phyloP scores from a whole-genome alignment of 495 filamentous ascomycete genomes.

The Neurospora hispaniola region DNA sequence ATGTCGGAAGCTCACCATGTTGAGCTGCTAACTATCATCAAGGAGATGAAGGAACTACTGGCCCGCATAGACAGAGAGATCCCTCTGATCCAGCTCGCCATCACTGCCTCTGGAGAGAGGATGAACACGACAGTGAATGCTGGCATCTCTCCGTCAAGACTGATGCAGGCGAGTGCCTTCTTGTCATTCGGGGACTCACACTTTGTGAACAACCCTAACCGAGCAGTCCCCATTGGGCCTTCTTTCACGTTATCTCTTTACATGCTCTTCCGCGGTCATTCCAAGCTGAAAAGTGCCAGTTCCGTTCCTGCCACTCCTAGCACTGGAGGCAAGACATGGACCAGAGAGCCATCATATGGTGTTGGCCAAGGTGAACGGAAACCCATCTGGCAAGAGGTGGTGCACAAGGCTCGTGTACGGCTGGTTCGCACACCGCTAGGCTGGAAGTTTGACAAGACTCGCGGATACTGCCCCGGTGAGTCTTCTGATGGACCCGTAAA shows the following conservation, averaged over 20 bases:
- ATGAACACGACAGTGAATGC: constrained; percentile 67
- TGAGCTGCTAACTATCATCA: constrained; percentile 60
- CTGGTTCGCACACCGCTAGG: constrained; percentile 45
- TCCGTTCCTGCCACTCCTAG: neutral
- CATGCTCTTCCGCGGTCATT: constrained; percentile 88
- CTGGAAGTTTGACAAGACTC: constrained; percentile 17
- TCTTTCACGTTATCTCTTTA: constrained; percentile 85
- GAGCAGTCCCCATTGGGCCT: constrained; percentile 75
- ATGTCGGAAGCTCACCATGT: constrained; percentile 29
- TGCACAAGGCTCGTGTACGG: constrained; percentile 85
- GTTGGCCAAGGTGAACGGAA: constrained; percentile 47
- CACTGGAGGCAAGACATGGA: neutral
- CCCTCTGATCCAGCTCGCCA: constrained; percentile 86
- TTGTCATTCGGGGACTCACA: constrained; percentile 81
- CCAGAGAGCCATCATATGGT: constrained; percentile 28
- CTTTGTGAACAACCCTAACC: constrained; percentile 53
- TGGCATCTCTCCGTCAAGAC: constrained; percentile 79
- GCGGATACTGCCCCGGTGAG: constrained; percentile 10
- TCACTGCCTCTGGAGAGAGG: constrained; percentile 87
- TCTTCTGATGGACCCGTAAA: neutral
- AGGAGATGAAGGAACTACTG: constrained; percentile 67
- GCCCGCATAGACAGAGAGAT: constrained; percentile 83
- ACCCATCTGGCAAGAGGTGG: constrained; percentile 93
- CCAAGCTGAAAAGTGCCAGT: constrained; percentile 20
- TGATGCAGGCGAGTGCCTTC: constrained; percentile 90